Evolutionary conservation across 805 yeast genomes (phyloP).

Genomic region (Yamadazyma sp.): DNA sequence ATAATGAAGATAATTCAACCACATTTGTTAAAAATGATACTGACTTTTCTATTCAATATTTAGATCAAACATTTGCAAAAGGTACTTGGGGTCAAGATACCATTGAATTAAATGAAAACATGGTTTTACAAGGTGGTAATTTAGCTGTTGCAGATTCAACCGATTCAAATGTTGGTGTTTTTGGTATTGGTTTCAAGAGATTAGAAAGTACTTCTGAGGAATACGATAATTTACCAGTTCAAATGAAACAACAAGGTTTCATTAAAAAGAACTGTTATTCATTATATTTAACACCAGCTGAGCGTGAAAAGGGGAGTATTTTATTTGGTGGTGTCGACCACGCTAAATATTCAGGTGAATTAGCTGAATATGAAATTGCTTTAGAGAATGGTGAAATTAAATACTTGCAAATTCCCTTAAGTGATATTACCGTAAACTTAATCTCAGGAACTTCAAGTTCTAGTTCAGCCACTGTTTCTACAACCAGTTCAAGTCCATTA

Average conservation of each 20-base stretch:
- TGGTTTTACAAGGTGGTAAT: conserved; percentile 14
- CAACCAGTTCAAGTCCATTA: conserved; percentile 7
- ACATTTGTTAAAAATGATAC: conserved; percentile 31
- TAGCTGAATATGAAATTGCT: conserved; percentile 22
- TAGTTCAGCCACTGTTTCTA: conserved; percentile 7
- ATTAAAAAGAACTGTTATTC: conserved; percentile 36
- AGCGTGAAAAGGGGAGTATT: conserved; percentile 22
- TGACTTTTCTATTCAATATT: conserved; percentile 44
- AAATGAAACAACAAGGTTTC: conserved; percentile 32
- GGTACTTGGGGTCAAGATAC: conserved; percentile 20
- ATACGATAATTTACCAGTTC: conserved; percentile 35
- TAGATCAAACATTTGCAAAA: conserved; percentile 45
- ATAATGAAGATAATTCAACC: conserved; percentile 29
- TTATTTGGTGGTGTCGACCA: conserved; percentile 34
- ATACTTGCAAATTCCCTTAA: conserved; percentile 19
- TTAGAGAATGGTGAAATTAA: conserved; percentile 11
- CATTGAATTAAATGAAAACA: conserved; percentile 13
- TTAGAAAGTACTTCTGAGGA: conserved; percentile 10
- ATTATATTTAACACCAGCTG: conserved; percentile 29
- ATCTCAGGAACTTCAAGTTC: conserved; percentile 3
- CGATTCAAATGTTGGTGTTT: conserved; percentile 19
- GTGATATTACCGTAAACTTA: conserved; percentile 14
- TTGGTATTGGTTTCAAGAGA: conserved; percentile 17
- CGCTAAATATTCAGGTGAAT: conserved; percentile 22
- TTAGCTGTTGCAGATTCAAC: conserved; percentile 20